Conservation (phyloP, 1,284 basidiomycete species). For the Irpex rosettiformis region DNA sequence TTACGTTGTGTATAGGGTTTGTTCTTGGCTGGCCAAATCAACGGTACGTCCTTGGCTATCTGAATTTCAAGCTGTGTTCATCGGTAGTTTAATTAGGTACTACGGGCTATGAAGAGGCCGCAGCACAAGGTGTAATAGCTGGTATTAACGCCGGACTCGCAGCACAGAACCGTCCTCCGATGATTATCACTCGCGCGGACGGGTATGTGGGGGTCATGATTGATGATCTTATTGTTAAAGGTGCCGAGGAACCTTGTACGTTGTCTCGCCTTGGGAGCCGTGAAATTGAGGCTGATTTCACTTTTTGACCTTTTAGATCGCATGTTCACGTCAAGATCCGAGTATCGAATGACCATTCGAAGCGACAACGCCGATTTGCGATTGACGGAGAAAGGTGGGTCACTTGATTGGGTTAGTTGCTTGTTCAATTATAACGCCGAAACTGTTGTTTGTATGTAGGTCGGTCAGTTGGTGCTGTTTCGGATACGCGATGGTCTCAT, state of each 20-base stretch:
- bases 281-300: neutral
- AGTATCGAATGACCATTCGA: slow-evolving; percentile 84
- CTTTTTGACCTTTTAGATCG: slow-evolving; percentile 51
- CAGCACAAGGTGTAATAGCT: slow-evolving; percentile 81
- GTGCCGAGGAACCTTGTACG: slow-evolving; percentile 86
- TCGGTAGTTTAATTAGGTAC: slow-evolving; percentile 49
- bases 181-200: slow-evolving; percentile 77
- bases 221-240: slow-evolving; percentile 85
- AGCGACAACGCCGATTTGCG: slow-evolving; percentile 87
- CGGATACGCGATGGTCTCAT: slow-evolving; percentile 56
- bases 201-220: slow-evolving; percentile 88
- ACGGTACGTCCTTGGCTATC: slow-evolving; percentile 40
- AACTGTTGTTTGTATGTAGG: slow-evolving; percentile 31
- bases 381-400: slow-evolving; percentile 69
- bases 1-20: slow-evolving; percentile 49
- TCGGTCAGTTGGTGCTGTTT: slow-evolving; percentile 56
- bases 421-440: neutral
- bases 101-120: slow-evolving; percentile 91
- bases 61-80: neutral
- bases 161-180: slow-evolving; percentile 49
- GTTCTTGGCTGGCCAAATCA: slow-evolving; percentile 87
- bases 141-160: slow-evolving; percentile 84
- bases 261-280: slow-evolving; percentile 13
- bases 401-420: neutral
- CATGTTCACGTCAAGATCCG: slow-evolving; percentile 90